phyloP scores from a whole-genome alignment of 148 eudicot genomes.

The Nepenthes mirabilis region DNA sequence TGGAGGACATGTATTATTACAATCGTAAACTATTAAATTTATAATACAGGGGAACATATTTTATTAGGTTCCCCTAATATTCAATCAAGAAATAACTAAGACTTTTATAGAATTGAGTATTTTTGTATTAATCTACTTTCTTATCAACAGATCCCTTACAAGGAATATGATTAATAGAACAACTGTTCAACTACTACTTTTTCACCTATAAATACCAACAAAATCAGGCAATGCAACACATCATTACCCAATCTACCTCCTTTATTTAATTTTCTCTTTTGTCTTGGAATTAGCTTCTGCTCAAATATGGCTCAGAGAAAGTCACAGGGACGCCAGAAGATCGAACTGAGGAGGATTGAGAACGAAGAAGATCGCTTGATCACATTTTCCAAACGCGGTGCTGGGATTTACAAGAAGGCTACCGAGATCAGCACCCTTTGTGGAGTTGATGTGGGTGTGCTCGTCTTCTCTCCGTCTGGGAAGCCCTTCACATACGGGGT shows the following conservation, averaged over 20 bases:
- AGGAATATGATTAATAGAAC: no score
- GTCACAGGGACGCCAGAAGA: constrained; percentile 11
- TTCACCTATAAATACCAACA: not conserved
- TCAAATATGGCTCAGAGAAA: constrained; percentile 9
- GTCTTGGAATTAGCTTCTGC: no score
- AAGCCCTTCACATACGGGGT: constrained; percentile 21
- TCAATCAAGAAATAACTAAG: no score
- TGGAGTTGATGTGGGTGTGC: constrained; percentile 8
- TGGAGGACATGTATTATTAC: no score
- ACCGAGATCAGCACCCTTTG: constrained; percentile 16
- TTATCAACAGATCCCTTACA: no score
- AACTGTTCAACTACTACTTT: no score
- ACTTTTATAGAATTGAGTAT: no score
- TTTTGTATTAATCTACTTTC: no score
- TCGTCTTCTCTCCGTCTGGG: constrained; percentile 20
- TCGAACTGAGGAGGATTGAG: constrained; percentile 10
- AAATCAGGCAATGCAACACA: not conserved
- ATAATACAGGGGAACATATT: no score
- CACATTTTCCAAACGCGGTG: constrained; percentile 24
- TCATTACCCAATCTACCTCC: not conserved
- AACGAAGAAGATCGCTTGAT: constrained; percentile 15
- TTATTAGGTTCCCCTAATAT: no score
- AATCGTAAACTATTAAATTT: no score
- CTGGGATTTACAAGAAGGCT: constrained; percentile 24
- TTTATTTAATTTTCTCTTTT: no score